Evolutionary conservation across 768 basidiomycete species (phyloP), one percentile per base, ranked within the genome.

Genomic region (Mrakia gelida): DNA sequence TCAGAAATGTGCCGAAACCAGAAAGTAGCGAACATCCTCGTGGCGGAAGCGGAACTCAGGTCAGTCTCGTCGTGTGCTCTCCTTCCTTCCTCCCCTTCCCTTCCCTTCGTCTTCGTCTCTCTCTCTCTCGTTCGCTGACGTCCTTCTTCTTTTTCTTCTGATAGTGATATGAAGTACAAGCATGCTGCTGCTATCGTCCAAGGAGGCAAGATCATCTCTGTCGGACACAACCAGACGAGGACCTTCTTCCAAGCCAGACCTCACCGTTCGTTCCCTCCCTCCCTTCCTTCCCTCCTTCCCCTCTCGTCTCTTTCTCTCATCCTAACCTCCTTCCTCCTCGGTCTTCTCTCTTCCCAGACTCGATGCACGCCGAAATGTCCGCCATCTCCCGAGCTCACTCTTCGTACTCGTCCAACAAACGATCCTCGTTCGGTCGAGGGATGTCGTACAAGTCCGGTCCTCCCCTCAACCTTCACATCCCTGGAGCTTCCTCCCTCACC

Each of bases 321-420:
- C 63, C 34, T 32, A 32, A 32, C 30, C 30, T 30, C 18, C 16
- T 21, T 30, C 18, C 11, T 1, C n/a, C 16, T 63, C 30, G 9
- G 10, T 26, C 32, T 1, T 65, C n/a, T 38, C 32, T 32, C 34
- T 21, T 26, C 21, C 9, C 32, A 65, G 74, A 75, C 56, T 75
- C 74, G 30, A 75, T 75, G 62, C 74, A 75, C 38, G 74, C 74
- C 59, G 74, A 75, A 38, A 75, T 75, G 74, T 63, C 38, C 45
- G 61, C 62, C 28, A 75, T 75, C 41, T 41, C 45, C 6, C n/a
- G 32, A 21, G 59, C 74, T 43, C 61, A 30, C 23, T 41, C 34
- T 10, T 23, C 74, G 11, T 38, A 65, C 63, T 65, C 63, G 13
- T 32, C 34, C 63, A 65, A 65, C 63, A 65, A 65, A 30, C 30